These are phyloP conservation scores for Arabidopsis arenosa DNA, from an alignment of 345 rosid genomes.

Conservation along the genomic window DNA sequence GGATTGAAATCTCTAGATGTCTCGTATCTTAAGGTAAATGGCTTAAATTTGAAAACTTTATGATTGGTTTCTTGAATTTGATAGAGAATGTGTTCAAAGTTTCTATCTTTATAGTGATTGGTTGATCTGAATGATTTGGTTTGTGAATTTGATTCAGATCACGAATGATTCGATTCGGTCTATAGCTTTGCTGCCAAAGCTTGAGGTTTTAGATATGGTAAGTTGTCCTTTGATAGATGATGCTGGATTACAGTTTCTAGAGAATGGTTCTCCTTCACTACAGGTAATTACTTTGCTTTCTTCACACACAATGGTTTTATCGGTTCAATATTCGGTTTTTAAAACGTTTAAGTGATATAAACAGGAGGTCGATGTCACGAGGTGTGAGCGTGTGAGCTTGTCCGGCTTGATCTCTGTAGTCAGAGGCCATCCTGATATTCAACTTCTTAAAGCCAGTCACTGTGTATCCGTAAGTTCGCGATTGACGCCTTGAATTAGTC, in stretches of 20 bases:
- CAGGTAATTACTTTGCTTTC: constrained; percentile 52
- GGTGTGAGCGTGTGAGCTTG: constrained; percentile 71
- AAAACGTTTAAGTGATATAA: background rate
- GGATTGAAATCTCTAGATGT: constrained; percentile 71
- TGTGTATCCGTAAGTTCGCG: constrained; percentile 66
- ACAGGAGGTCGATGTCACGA: constrained; percentile 77
- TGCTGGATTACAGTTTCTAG: constrained; percentile 63
- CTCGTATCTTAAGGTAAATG: constrained; percentile 80
- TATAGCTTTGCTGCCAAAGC: constrained; percentile 62
- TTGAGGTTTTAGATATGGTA: constrained; percentile 67
- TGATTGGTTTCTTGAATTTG: background rate
- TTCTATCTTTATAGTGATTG: constrained; percentile 16
- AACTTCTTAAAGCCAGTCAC: constrained; percentile 64
- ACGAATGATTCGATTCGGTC: constrained; percentile 72
- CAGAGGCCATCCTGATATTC: constrained; percentile 64
- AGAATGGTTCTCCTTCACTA: constrained; percentile 66
- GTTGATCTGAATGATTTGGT: background rate
- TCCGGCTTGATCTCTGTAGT: constrained; percentile 58
- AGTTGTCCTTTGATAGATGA: constrained; percentile 71
- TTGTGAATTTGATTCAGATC: constrained; percentile 55
- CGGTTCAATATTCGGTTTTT: background rate
- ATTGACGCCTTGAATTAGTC: background rate
- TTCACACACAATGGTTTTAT: background rate
- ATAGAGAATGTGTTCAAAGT: background rate
- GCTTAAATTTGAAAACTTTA: background rate